Evolutionary conservation across 371 early-diverging fungal genomes (phyloP).

Genomic region (Mortierella sp.): DNA sequence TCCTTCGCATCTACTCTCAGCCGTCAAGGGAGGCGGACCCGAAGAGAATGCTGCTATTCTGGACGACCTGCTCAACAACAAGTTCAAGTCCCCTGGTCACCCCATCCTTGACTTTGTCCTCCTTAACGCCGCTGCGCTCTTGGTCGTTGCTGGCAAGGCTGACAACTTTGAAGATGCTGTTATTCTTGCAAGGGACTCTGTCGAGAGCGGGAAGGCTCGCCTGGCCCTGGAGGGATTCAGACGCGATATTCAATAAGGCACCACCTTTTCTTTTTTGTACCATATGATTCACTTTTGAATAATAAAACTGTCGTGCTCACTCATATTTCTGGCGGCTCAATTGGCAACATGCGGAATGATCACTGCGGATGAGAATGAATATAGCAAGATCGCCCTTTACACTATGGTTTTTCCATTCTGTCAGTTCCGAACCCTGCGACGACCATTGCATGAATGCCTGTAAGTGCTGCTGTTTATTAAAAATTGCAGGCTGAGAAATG

Average conservation of each 20-base stretch:
- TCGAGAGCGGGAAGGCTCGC: conserved; percentile 79
- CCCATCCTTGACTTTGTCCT: conserved; percentile 94
- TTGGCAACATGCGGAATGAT: neutral
- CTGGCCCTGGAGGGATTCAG: conserved; percentile 72
- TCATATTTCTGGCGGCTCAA: neutral
- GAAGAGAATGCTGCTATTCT: conserved; percentile 82
- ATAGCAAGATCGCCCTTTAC: no score
- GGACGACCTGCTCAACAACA: conserved; percentile 71
- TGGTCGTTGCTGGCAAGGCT: conserved; percentile 87
- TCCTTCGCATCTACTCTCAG: conserved; percentile 74
- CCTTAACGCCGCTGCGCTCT: conserved; percentile 89
- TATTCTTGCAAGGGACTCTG: conserved; percentile 77
- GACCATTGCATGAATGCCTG: no score
- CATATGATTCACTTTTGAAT: neutral
- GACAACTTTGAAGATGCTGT: conserved; percentile 84
- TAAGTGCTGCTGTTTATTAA: neutral
- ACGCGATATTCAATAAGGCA: conserved; percentile 36
- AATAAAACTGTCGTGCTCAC: neutral
- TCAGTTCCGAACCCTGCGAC: no score
- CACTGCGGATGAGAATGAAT: neutral
- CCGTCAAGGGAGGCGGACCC: conserved; percentile 86
- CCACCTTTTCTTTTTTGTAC: neutral
- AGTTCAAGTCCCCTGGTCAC: conserved; percentile 64
- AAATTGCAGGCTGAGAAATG: neutral
- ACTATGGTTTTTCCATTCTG: no score